Evolutionary conservation across 306 rosid species (phyloP).

Genomic region (Vicia sativa): DNA sequence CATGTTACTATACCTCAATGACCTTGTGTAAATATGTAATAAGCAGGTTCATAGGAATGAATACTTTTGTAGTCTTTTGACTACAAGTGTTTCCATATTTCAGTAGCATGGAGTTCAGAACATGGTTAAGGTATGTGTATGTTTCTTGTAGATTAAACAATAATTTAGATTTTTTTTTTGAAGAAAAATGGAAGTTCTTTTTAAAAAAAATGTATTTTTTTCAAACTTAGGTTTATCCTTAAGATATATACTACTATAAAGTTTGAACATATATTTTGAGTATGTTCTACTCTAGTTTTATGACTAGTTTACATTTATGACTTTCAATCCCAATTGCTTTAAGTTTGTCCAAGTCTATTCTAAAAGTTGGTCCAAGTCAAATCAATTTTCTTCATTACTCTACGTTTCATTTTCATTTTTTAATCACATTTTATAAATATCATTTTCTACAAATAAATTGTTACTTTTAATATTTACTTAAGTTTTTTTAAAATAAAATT

Average conservation of each 20-base stretch:
- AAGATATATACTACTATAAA: background rate
- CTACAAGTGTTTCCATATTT: background rate
- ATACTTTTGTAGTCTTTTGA: conserved; percentile 7
- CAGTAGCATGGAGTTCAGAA: background rate
- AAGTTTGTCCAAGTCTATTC: conserved; percentile 9
- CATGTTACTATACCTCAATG: conserved; percentile 15
- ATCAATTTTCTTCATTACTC: background rate
- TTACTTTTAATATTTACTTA: too few relatives aligned
- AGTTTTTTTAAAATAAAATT: too few relatives aligned
- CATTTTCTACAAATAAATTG: too few relatives aligned
- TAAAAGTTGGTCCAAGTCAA: conserved; percentile 39
- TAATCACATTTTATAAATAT: too few relatives aligned
- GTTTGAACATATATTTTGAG: background rate
- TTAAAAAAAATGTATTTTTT: background rate
- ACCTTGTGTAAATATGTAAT: conserved; percentile 22
- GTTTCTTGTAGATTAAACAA: background rate
- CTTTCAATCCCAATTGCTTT: background rate
- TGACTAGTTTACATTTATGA: background rate
- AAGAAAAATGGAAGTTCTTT: background rate
- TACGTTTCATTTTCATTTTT: too few relatives aligned
- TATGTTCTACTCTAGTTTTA: background rate
- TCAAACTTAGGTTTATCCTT: background rate
- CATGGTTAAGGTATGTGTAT: background rate
- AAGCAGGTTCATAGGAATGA: conserved; percentile 2
- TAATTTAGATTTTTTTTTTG: background rate